These are phyloP conservation scores for Globisporangium apiculatum DNA, from an alignment of 352 stramenopile species.

Conservation along the genomic window DNA sequence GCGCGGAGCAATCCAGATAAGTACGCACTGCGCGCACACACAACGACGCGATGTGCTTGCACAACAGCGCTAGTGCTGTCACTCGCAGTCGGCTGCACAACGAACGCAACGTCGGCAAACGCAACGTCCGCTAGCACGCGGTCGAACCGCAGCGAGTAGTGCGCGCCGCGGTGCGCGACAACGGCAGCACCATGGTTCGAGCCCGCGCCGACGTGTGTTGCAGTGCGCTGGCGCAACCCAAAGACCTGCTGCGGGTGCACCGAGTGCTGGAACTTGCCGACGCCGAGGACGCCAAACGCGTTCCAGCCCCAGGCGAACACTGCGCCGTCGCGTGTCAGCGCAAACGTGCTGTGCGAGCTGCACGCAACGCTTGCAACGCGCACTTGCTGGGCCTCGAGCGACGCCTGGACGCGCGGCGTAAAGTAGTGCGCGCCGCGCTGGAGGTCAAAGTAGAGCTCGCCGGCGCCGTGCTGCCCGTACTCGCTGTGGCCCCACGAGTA, in stretches of 20 bases:
- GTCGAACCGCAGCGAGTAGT: conserved; percentile 63
- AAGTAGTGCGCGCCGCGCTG: conserved; percentile 75
- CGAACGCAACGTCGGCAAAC: conserved; percentile 55
- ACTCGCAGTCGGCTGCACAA: conserved; percentile 14
- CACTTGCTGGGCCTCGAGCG: conserved; percentile 31
- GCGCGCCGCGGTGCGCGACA: conserved; percentile 39
- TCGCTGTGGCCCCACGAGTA: conserved; percentile 80
- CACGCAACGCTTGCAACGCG: conserved; percentile 32
- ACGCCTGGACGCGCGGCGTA: conserved; percentile 49
- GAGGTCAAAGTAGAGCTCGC: conserved; percentile 58
- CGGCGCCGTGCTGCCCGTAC: conserved; percentile 73
- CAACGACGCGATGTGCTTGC: conserved; percentile 38
- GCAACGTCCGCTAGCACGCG: conserved; percentile 34
- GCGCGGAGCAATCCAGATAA: conserved; percentile 48
- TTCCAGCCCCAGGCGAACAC: conserved; percentile 89
- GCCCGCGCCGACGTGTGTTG: conserved; percentile 43
- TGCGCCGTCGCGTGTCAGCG: conserved; percentile 32
- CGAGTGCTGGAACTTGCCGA: conserved; percentile 68
- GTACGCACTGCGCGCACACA: conserved; percentile 56
- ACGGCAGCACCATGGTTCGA: conserved; percentile 66
- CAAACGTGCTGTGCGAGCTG: conserved; percentile 75
- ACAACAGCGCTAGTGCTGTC: not conserved
- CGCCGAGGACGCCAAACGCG: conserved; percentile 64
- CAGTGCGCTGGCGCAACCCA: conserved; percentile 50
- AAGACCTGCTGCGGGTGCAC: conserved; percentile 59